These are phyloP conservation scores for Collybia sp. DNA, from an alignment of 768 basidiomycete species.

Conservation along the genomic window DNA sequence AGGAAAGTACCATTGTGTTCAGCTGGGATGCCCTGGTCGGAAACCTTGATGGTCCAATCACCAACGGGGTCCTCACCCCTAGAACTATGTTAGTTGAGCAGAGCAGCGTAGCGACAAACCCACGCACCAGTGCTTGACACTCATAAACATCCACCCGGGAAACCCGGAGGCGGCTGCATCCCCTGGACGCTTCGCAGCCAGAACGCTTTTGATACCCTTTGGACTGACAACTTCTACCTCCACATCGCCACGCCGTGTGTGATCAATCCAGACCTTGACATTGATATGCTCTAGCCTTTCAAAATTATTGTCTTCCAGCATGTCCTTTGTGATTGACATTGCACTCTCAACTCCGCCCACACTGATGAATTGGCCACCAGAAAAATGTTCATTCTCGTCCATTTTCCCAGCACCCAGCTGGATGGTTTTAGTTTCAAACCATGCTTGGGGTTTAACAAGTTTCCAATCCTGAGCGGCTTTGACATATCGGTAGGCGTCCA, in stretches of 20 bases:
- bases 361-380: conserved; percentile 64
- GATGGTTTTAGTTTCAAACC: conserved; percentile 74
- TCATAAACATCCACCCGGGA: conserved; percentile 98
- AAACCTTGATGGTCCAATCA: conserved; percentile 84
- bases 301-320: conserved; percentile 71
- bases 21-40: conserved; percentile 62
- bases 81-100: conserved; percentile 11
- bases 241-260: conserved; percentile 82
- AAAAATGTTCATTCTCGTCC: conserved; percentile 44
- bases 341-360: conserved; percentile 59
- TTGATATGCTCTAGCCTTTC: conserved; percentile 91
- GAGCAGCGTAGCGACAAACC: neutral
- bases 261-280: conserved; percentile 89
- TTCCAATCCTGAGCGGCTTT: conserved; percentile 78
- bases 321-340: conserved; percentile 60
- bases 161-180: conserved; percentile 70
- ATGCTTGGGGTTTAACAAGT: conserved; percentile 90
- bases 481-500: conserved; percentile 82
- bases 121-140: conserved; percentile 91
- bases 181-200: conserved; percentile 65
- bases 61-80: conserved; percentile 95
- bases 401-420: conserved; percentile 62
- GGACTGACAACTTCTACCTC: conserved; percentile 89
- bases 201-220: conserved; percentile 75
- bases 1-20: conserved; percentile 64